Base-by-base conservation (phyloP, 352 stramenopile genomes). In the Phytophthora litchii region DNA sequence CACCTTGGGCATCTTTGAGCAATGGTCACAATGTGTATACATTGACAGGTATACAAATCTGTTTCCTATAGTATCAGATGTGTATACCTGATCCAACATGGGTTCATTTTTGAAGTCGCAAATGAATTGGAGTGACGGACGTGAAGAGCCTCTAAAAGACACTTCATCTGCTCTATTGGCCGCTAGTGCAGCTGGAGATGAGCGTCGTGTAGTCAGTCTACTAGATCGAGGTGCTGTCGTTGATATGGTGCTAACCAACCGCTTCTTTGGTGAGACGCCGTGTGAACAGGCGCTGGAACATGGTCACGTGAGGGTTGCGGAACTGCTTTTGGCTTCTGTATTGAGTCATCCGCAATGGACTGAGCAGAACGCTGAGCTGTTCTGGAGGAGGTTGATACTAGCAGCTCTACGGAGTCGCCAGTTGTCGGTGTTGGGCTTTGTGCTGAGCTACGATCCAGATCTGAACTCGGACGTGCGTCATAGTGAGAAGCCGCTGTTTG, bases 1-100 rank as follows among this genome's bases (percentile, higher is more conserved):
- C 13, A 94, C 51, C 63, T 92, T 92, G 29, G 78, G 70, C 85
- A 94, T 94, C 19, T 49, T 61, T 21, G 23, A 27, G 23, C 29
- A 34, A 3, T 34, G 29, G 29, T 34, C 29, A 13, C 3, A 34
- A 34, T 34, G 10, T 34, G 10, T 13, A 34, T 34, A 34, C 29
- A 12, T 34, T 11, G 29, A n/a, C n/a, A n/a, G 4, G 10, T 12
- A 27, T 27, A 27, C 23, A 5, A 1, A 34, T 34, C 29, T 34
- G 29, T 11, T 34, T 34, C 29, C 7, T 12, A 34, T 34, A 4
- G 29, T 9, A 34, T 34, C 29, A 34, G 29, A 27, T 5, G 5
- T 27, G 23, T 27, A 27, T 34, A 34, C 10, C 29, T 34, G 29
- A 34, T 34, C 10, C 29, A 12, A 34, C 29, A 38, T 47, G 31